Evolutionary conservation across 768 basidiomycete genomes (phyloP), one percentile per base, ranked within the genome.

Genomic region (Hydnomerulius pinastri): DNA sequence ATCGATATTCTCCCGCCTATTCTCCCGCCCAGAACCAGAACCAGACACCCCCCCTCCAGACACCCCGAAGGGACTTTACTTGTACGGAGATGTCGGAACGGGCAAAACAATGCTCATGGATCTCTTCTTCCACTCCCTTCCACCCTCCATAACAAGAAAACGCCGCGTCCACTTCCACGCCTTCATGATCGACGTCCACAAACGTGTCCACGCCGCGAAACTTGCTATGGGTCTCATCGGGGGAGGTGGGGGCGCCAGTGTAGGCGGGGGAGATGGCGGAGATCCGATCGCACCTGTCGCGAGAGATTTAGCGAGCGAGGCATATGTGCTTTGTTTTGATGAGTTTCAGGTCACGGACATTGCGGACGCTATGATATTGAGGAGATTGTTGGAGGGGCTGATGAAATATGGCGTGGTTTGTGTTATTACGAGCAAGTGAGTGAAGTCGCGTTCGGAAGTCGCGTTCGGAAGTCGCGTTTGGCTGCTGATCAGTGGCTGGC

Each of bases 21-120:
- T 76, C 51, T 55, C 61, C 29, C 57, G 66, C 30, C 49, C 40
- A 38, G 52, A 48, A 23, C 51, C 60, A 10, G 53, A 54, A 9
- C 56, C 59, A 7, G 52, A 58, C 2, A 40, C 64, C 3, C 75
- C 79, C 7, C 81, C 81, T 1, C 72, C 75, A 24, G 67, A 76
- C 41, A 79, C 81, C 1, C 93, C 92, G 4, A 89, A 88, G 60
- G 92, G 96, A 9, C 77, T 98, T 25, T 98, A 99, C 72, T 85
- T 99, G 17, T 93, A 90, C 65, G 97, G 96, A 27, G 90, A 93
- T 58, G 97, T 99, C 52, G 96, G 96, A 2, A 97, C 96, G 8
- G 96, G 97, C 12, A 98, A 98, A 76, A 90, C 89, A 0, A 98
- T 98, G 95, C 85, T 99, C 55, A 99, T 99, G 97, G 97, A 99